Evolutionary conservation across 1,284 basidiomycete genomes (phyloP).

Genomic region (Acaromyces ingoldii): DNA sequence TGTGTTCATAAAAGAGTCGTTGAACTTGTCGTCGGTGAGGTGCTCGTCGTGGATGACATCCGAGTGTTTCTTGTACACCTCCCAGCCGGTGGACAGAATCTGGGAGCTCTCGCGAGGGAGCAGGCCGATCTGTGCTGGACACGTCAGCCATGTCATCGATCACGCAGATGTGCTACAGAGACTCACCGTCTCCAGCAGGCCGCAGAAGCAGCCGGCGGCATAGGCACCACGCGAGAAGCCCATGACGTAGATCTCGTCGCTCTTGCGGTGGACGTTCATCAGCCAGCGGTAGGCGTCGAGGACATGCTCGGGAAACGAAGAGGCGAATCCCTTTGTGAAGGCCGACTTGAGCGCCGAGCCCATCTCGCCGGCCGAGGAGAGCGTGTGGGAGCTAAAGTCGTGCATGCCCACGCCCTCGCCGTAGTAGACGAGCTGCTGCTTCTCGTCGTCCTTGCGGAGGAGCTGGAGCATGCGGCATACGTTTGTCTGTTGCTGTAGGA

Average conservation of each 20-base stretch:
- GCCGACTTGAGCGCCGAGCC: no score
- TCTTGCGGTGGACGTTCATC: neutral
- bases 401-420: neutral
- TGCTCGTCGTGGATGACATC: no score
- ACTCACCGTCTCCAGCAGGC: neutral
- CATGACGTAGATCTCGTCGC: neutral
- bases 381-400: neutral
- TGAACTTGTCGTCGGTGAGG: no score
- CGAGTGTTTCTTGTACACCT: no score
- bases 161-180: no score
- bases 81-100: no score
- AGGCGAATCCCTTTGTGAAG: neutral
- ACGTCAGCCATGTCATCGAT: no score
- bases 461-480: neutral
- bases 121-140: no score
- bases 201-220: neutral
- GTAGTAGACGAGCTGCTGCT: neutral
- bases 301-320: neutral
- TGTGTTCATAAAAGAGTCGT: no score
- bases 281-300: neutral
- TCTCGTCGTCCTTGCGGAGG: neutral
- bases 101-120: no score
- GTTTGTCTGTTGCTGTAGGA: no score
- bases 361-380: neutral
- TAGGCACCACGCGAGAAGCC: neutral